Evolutionary conservation across 352 stramenopile genomes (phyloP), one percentile per base, ranked within the genome.

Genomic region (Globisporangium carolinianum): DNA sequence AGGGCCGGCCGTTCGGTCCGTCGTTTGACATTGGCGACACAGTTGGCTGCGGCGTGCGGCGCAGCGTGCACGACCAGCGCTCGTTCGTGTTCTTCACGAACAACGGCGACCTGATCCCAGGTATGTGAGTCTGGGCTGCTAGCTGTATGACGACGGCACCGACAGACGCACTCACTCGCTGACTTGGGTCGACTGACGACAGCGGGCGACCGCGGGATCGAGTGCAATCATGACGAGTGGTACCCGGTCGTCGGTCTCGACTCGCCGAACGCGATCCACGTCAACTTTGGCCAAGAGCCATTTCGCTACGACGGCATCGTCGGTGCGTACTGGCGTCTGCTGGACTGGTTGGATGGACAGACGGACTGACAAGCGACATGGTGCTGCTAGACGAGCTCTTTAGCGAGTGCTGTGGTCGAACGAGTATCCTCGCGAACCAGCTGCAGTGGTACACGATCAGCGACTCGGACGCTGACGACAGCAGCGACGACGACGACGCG

Each of bases 241-340:
- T 96, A 87, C 42, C 87, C 87, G 1, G 80, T 89, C 3, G 76
- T 96, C 3, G 87, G 87, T 4, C 53, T 96, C 35, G 87, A 96
- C 57, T 91, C 82, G 3, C 71, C 78, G 38, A 81, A 91, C 37
- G 72, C 76, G 18, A 71, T 95, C 12, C 70, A 81, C 24, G 72
- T 95, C 11, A 96, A 96, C 66, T 94, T 91, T 66, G 86, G 86
- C 0, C 77, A 87, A 59, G 71, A 83, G 38, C 83, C 76, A 1
- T 94, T 94, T 50, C 60, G 66, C 3, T 79, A 77, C 53, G 63
- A 76, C 48, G 58, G 42, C 15, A 68, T 85, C 38, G 70, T 76
- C 5, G 73, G 76, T 84, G 57, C 10, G 74, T 60, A 15, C 8
- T 14, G 24, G 24, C 42, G 4, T 58, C 18, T 10, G 6, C 5